A percentile compares a stretch with the other conserved stretches of the same genome.
Conservation (phyloP, 805 yeast genomes). For the Yarrowia porcina region DNA sequence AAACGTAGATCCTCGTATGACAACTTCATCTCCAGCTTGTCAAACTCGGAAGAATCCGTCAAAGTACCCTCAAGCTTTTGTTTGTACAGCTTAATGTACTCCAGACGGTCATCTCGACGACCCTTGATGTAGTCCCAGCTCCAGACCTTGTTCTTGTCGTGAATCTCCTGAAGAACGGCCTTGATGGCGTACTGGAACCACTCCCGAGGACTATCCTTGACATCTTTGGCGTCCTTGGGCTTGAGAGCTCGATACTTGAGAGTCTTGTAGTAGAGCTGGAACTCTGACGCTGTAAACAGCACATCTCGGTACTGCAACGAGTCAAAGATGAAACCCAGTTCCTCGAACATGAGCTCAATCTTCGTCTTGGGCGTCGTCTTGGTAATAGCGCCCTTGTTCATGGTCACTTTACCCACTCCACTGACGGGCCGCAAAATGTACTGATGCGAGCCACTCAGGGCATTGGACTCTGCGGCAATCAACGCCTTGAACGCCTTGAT, state of each 20-base stretch:
- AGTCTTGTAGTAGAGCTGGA: conserved; percentile 74
- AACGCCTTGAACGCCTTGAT: conserved; percentile 42
- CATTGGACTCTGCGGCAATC: conserved; percentile 28
- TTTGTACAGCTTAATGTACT: conserved; percentile 68
- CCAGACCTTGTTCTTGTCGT: conserved; percentile 76
- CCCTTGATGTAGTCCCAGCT: conserved; percentile 78
- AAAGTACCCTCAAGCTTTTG: conserved; percentile 45
- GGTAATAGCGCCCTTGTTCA: conserved; percentile 66
- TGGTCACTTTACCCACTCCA: conserved; percentile 77
- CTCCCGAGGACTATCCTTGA: conserved; percentile 59
- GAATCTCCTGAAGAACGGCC: conserved; percentile 76
- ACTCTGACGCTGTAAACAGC: conserved; percentile 73
- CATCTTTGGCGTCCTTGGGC: conserved; percentile 48
- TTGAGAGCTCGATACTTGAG: conserved; percentile 67
- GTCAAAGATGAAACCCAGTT: conserved; percentile 82
- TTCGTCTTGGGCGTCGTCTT: conserved; percentile 50
- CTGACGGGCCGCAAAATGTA: conserved; percentile 77
- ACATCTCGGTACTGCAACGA: conserved; percentile 80
- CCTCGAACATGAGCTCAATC: conserved; percentile 76
- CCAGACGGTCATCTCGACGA: conserved; percentile 67
- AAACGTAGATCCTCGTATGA: conserved; percentile 78
- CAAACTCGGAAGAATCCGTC: conserved; percentile 39
- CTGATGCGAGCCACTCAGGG: conserved; percentile 32
- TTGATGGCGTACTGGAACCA: conserved; percentile 83
- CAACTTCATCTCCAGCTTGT: conserved; percentile 55